phyloP scores from a whole-genome alignment of 805 yeast genomes.

The Lipomyces yamadae region DNA sequence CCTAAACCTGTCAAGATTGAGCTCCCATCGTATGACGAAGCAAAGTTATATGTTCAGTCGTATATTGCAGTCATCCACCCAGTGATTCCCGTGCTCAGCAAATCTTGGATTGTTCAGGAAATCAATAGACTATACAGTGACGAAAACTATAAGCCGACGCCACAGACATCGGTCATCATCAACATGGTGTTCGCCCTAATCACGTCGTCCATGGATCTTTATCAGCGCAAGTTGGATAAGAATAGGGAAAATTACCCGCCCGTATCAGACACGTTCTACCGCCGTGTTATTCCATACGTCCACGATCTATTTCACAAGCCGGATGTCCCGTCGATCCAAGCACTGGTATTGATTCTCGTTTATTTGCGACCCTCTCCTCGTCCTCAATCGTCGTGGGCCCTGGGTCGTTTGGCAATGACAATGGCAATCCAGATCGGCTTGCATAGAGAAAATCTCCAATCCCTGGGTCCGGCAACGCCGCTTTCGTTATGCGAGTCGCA shows the following conservation, averaged over 20 bases:
- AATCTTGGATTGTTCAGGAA: conserved; percentile 26
- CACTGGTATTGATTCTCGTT: conserved; percentile 23
- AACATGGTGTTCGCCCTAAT: conserved; percentile 33
- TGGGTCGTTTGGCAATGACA: conserved; percentile 29
- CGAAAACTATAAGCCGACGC: conserved; percentile 20
- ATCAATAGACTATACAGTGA: conserved; percentile 20
- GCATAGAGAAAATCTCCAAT: conserved; percentile 25
- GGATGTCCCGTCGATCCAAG: conserved; percentile 23
- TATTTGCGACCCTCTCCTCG: conserved; percentile 32
- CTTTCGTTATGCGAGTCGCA: conserved; percentile 23
- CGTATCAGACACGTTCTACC: conserved; percentile 25
- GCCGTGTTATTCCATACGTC: conserved; percentile 22
- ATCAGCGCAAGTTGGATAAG: conserved; percentile 29
- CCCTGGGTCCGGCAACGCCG: conserved; percentile 2
- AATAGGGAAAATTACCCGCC: conserved; percentile 17
- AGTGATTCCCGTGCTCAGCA: conserved; percentile 26
- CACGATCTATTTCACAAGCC: conserved; percentile 22
- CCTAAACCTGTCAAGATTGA: conserved; percentile 21
- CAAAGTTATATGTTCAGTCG: conserved; percentile 23
- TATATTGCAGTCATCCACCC: conserved; percentile 28
- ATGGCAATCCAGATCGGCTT: conserved; percentile 32
- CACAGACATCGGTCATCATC: conserved; percentile 26
- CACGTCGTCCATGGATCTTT: conserved; percentile 25
- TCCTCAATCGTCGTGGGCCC: conserved; percentile 30
- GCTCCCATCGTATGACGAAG: conserved; percentile 34